Conservation (phyloP, 1,139 yeast genomes). For the Komagataea norvegica region DNA sequence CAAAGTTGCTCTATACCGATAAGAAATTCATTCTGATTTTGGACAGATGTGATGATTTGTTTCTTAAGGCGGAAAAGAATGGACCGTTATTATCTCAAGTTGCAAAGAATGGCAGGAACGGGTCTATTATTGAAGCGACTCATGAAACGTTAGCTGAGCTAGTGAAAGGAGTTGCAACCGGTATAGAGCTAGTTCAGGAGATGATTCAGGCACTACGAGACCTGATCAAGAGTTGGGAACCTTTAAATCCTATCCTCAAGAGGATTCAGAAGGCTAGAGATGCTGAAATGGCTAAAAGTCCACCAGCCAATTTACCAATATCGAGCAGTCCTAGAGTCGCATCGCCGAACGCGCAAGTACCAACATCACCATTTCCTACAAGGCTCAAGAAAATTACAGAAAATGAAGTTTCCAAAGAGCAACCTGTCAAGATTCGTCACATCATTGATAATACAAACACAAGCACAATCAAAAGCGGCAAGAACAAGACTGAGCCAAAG, state of each 20-base stretch:
- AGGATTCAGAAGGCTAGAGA: constrained; percentile 8
- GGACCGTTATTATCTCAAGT: constrained; percentile 48
- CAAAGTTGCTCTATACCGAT: constrained; percentile 34
- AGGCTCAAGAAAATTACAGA: too few relatives aligned
- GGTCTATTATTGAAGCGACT: constrained; percentile 35
- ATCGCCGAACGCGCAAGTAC: too few relatives aligned
- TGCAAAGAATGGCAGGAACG: constrained; percentile 45
- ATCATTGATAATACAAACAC: too few relatives aligned
- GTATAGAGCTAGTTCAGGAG: constrained; percentile 23
- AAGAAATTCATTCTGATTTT: constrained; percentile 24
- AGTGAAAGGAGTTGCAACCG: constrained; percentile 25
- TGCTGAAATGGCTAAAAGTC: constrained; percentile 13
- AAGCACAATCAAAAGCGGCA: constrained; percentile 27
- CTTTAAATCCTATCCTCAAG: constrained; percentile 12
- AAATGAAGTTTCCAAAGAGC: too few relatives aligned
- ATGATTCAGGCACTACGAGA: constrained; percentile 23
- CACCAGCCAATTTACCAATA: constrained; percentile 27
- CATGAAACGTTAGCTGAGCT: constrained; percentile 39
- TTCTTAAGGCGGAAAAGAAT: constrained; percentile 46
- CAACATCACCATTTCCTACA: too few relatives aligned
- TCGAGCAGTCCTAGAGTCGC: constrained; percentile 27
- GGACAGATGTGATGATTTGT: constrained; percentile 38
- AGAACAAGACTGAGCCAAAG: constrained; percentile 23
- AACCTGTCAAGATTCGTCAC: too few relatives aligned
- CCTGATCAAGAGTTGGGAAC: constrained; percentile 30